Evolutionary conservation across 352 stramenopile genomes (phyloP).

Genomic region (Phytophthora cactorum): DNA sequence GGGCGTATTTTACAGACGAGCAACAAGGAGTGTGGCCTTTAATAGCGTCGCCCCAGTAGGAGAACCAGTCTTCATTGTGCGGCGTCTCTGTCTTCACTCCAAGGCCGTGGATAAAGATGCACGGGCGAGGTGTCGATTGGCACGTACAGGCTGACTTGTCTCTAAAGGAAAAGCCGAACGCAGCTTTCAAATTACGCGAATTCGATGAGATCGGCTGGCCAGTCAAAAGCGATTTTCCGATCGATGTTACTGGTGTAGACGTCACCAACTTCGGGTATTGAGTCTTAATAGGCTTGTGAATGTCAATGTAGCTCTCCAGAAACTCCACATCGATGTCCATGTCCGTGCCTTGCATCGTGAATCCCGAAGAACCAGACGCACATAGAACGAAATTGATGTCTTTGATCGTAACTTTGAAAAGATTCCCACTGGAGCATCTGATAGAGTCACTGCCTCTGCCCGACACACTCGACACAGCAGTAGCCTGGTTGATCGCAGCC

Average conservation of each 20-base stretch:
- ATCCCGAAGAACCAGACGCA: slow-evolving; percentile 12
- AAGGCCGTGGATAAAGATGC: slow-evolving; percentile 30
- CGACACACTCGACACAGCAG: slow-evolving; percentile 2
- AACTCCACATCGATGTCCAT: slow-evolving; percentile 23
- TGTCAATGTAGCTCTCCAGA: slow-evolving; percentile 9
- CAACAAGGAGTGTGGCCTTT: slow-evolving; percentile 22
- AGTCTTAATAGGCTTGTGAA: background rate
- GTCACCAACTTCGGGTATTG: background rate
- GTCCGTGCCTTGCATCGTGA: slow-evolving; percentile 20
- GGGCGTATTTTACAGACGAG: slow-evolving; percentile 23
- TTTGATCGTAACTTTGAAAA: slow-evolving; percentile 21
- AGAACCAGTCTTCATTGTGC: slow-evolving; percentile 18
- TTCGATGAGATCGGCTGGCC: slow-evolving; percentile 2
- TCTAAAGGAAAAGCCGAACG: slow-evolving; percentile 24
- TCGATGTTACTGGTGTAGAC: slow-evolving; percentile 6
- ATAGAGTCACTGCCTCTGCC: background rate
- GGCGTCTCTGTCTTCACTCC: slow-evolving; percentile 13
- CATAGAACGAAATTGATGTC: slow-evolving; percentile 12
- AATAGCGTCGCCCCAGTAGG: slow-evolving; percentile 29
- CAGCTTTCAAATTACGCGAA: slow-evolving; percentile 13
- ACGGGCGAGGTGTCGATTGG: slow-evolving; percentile 27
- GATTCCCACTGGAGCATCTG: background rate
- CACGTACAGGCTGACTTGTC: slow-evolving; percentile 17
- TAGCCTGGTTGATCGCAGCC: slow-evolving; percentile 10
- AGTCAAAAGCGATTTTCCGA: slow-evolving; percentile 18